Conservation (phyloP, 2,329 filamentous ascomycete species). For the Sporothrix protearum region DNA sequence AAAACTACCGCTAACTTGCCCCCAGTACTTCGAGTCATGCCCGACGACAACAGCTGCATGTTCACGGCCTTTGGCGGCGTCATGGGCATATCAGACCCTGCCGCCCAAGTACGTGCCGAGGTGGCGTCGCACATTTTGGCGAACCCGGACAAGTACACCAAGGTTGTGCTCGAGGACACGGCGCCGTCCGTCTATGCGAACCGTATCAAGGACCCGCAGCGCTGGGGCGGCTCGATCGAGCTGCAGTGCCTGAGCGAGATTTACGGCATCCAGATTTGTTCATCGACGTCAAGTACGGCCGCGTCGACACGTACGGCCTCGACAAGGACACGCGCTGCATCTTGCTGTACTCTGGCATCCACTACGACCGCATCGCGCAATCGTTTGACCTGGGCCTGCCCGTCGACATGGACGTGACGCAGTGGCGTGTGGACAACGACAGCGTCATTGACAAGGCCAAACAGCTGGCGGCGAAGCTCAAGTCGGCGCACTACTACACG, state of each 20-base stretch:
- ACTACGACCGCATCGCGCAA: constrained; percentile 87
- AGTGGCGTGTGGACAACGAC: constrained; percentile 53
- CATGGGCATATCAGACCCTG: constrained; percentile 55
- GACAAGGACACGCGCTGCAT: constrained; percentile 66
- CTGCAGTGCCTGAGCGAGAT: constrained; percentile 78
- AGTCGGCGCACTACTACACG: constrained; percentile 76
- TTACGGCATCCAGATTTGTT: constrained; percentile 81
- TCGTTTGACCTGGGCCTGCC: constrained; percentile 57
- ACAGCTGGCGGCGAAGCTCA: constrained; percentile 62
- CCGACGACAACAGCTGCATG: constrained; percentile 92
- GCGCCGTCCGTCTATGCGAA: constrained; percentile 71
- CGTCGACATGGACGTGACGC: constrained; percentile 68
- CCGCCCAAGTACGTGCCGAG: constrained; percentile 63
- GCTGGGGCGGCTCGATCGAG: constrained; percentile 92
- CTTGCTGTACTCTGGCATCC: constrained; percentile 85
- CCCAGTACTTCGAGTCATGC: constrained; percentile 83
- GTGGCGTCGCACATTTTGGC: constrained; percentile 75
- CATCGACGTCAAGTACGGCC: constrained; percentile 66
- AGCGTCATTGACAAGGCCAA: constrained; percentile 68
- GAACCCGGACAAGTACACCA: constrained; percentile 68
- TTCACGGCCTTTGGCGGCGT: constrained; percentile 85
- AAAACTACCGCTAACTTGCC: too few species aligned
- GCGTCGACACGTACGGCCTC: constrained; percentile 74
- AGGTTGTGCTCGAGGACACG: constrained; percentile 67
- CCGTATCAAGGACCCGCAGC: constrained; percentile 74